phyloP scores from a whole-genome alignment of 129 eudicot species.

The Kitagawia praeruptora region DNA sequence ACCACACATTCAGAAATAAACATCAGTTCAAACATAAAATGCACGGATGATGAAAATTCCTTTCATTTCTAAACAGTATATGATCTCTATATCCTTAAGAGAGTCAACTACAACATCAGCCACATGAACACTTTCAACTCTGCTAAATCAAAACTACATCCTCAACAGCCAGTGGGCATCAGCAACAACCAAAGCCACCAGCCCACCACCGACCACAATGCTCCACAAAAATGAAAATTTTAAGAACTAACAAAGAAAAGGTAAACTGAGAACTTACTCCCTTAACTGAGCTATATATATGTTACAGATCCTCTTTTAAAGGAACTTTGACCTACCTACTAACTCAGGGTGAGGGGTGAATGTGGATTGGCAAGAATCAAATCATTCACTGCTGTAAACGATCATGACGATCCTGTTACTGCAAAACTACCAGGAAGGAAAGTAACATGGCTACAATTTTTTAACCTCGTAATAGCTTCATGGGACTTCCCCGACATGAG shows the following conservation, averaged over 20 bases:
- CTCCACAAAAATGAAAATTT: conserved; percentile 12
- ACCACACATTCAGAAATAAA: not conserved
- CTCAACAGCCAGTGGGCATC: conserved; percentile 33
- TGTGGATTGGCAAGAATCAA: conserved; percentile 11
- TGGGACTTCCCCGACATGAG: conserved; percentile 46
- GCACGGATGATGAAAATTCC: not conserved
- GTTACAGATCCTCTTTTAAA: conserved; percentile 53
- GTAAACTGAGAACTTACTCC: conserved; percentile 31
- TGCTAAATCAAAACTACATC: conserved; percentile 31
- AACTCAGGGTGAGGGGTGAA: conserved; percentile 27
- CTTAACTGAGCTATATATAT: conserved; percentile 51
- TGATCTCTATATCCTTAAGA: not conserved
- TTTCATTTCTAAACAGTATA: conserved; percentile 7
- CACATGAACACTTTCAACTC: conserved; percentile 4
- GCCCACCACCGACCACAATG: conserved; percentile 27
- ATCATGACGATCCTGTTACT: conserved; percentile 30
- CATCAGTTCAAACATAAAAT: not conserved
- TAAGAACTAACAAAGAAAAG: not conserved
- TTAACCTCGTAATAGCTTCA: conserved; percentile 66
- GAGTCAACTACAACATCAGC: not conserved
- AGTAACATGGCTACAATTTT: conserved; percentile 44
- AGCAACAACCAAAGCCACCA: conserved; percentile 33
- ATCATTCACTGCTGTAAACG: conserved; percentile 13
- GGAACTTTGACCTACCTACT: conserved; percentile 64
- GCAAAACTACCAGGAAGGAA: conserved; percentile 39